Base-by-base conservation (phyloP, 352 stramenopile species). In the Discostella stelligera region DNA sequence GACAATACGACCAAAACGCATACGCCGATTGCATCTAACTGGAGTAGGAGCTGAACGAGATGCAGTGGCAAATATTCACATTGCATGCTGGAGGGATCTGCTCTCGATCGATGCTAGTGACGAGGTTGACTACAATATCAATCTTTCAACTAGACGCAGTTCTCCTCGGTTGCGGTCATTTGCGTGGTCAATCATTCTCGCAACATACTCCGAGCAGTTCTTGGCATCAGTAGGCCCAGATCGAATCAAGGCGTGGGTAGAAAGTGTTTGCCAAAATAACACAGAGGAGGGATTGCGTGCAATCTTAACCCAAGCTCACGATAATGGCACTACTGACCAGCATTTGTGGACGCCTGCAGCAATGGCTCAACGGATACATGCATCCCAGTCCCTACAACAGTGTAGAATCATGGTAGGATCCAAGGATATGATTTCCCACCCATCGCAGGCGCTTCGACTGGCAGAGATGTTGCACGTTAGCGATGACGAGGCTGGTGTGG, bases 21-120 rank as follows among this genome's bases (percentile, higher is more conserved):
- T 88, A 52, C 69, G 71, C 5, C 72, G 73, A 37, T 53, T 87
- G 11, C 80, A 90, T 68, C 53, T 90, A 27, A 87, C 83, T 41
- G 83, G 83, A 46, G 76, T 89, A 0, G 72, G 41, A 66, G 66
- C 67, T 9, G 74, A 82, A 54, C 46, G 74, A 70, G 80, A 79
- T 64, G 30, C 66, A 59, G 61, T 70, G 52, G 74, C 67, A 14
- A 75, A 82, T 48, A 44, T 89, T 11, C 48, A 73, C 18, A 32
- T 85, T 16, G 13, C 66, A 46, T 64, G 69, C 53, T 89, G 79
- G 73, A 74, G 79, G 25, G 79, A 86, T 7, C 54, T 82, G 20
- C 60, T 89, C 13, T 32, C 30, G 37, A 21, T 44, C 23, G 44
- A 82, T 71, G 21, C 52, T 53, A 23, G 55, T 1, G 46, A 50